Conservation (phyloP, 2,329 filamentous ascomycete genomes). For the Fusarium torulosum region DNA sequence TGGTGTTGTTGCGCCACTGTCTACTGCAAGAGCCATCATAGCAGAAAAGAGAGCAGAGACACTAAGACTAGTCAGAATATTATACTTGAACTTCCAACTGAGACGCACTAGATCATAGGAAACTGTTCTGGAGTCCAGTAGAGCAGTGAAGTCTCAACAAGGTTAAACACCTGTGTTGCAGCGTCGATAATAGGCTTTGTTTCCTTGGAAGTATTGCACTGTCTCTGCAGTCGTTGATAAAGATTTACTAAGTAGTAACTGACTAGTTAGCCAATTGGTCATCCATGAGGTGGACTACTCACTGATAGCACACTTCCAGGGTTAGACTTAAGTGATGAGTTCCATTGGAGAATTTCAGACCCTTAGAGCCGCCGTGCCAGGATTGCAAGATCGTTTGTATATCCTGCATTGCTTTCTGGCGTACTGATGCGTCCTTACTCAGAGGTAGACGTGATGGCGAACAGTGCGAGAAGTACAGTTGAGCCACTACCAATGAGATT, state of each 20-base stretch:
- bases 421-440: rapidly evolving
- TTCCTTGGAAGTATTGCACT: not conserved
- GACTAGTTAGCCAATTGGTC: rapidly evolving
- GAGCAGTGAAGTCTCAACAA: rapidly evolving
- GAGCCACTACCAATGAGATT: not conserved
- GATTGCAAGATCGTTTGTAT: rapidly evolving
- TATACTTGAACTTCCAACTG: rapidly evolving
- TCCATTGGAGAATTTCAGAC: not conserved
- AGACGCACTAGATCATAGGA: not conserved
- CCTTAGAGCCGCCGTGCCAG: not conserved
- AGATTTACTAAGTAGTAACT: conserved; percentile 6
- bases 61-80: not conserved
- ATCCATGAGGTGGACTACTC: not conserved
- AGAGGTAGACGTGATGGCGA: rapidly evolving
- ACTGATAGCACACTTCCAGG: conserved; percentile 1
- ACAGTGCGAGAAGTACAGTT: conserved; percentile 1
- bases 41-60: not conserved
- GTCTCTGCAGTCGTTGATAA: not conserved
- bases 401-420: not conserved
- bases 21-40: not conserved
- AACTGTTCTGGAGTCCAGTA: conserved; percentile 5
- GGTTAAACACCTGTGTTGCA: rapidly evolving
- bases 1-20: rapidly evolving
- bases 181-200: rapidly evolving
- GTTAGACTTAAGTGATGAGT: not conserved